Percentiles rank a stretch among this genome's conserved stretches.
Evolutionary conservation across 2,329 filamentous ascomycete genomes (phyloP).

Genomic region (Pestalotiopsis sp.): DNA sequence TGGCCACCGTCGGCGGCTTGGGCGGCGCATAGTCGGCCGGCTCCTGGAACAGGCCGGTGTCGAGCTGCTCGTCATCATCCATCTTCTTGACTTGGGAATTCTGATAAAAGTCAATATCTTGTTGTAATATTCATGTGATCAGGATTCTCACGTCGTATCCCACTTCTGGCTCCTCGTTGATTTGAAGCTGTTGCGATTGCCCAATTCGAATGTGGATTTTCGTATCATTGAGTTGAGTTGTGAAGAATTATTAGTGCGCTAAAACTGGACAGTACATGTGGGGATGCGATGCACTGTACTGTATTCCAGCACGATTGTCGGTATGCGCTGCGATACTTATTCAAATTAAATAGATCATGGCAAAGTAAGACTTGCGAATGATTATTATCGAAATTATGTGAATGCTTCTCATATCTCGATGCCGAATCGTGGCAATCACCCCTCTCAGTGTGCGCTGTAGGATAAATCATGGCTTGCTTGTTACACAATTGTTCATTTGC

Average conservation of each 20-base stretch:
- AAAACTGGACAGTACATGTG: conserved; percentile 1
- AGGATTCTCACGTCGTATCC: background rate
- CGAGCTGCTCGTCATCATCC: conserved; percentile 34
- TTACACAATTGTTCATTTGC: too few species aligned
- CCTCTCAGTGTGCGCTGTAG: too few species aligned
- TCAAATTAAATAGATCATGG: too few species aligned
- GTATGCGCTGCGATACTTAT: background rate
- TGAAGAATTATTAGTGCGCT: conserved; percentile 5
- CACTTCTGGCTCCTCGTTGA: background rate
- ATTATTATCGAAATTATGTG: too few species aligned
- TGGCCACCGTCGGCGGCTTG: conserved; percentile 72
- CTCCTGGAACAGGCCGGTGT: conserved; percentile 70
- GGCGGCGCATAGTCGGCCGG: conserved; percentile 79
- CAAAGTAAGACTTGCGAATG: too few species aligned
- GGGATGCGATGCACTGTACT: conserved; percentile 3
- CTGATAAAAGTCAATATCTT: background rate
- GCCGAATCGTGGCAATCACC: too few species aligned
- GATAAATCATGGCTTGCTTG: too few species aligned
- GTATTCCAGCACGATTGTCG: background rate
- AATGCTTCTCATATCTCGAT: too few species aligned
- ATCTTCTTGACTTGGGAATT: background rate
- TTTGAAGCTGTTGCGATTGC: background rate
- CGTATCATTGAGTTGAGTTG: background rate
- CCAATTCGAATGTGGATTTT: conserved; percentile 6
- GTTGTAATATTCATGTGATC: too few species aligned